Evolutionary conservation across 306 rosid species (phyloP).

Genomic region (Cucumis cinereus): DNA sequence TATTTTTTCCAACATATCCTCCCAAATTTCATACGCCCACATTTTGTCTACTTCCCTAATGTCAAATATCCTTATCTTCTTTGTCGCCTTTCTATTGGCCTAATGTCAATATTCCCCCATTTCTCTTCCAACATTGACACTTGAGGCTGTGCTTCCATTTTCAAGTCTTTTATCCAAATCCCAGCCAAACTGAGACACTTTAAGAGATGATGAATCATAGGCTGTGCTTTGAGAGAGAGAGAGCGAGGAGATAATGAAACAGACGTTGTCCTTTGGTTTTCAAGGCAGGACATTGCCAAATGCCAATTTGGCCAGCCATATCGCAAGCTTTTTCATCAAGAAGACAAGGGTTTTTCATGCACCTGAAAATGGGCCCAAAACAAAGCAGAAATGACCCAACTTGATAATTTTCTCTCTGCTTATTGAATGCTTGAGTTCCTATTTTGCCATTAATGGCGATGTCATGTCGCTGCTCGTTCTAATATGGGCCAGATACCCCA

Average conservation of each 20-base stretch:
- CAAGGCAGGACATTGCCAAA: neutral
- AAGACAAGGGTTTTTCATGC: neutral
- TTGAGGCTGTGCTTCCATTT: slow-evolving; percentile 8
- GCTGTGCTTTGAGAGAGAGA: neutral
- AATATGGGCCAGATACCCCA: slow-evolving; percentile 1
- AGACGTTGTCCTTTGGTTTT: neutral
- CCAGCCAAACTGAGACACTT: neutral
- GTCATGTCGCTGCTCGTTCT: neutral
- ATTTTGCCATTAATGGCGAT: neutral
- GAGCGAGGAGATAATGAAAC: slow-evolving; percentile 2
- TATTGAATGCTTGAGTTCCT: neutral
- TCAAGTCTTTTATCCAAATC: neutral
- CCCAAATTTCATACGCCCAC: neutral
- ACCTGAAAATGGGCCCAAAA: slow-evolving; percentile 1
- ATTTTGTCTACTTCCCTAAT: slow-evolving; percentile 4
- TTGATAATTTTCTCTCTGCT: neutral
- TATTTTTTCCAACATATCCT: neutral
- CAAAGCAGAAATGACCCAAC: neutral
- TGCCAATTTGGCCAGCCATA: neutral
- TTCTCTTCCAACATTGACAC: neutral
- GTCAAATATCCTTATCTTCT: slow-evolving; percentile 2
- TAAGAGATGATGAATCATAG: neutral
- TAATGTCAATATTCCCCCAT: neutral
- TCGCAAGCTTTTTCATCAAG: neutral
- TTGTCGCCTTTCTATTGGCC: neutral